Percentiles rank a stretch among this genome's conserved stretches.
These are phyloP conservation scores for Rhododendron vialii DNA, from an alignment of 148 eudicot species.

Conservation along the genomic window DNA sequence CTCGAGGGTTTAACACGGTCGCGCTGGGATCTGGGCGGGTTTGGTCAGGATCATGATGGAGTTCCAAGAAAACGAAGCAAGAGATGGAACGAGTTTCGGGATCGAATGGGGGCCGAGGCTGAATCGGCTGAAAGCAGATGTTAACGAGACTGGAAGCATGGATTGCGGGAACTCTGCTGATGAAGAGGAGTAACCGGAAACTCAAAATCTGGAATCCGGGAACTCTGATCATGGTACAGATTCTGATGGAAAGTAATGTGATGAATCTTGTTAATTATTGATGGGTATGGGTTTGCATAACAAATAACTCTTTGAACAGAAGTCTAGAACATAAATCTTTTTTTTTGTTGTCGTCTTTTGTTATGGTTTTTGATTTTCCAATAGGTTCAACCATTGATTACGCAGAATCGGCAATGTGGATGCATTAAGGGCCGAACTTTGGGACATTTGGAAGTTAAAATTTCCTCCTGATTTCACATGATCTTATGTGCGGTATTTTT, in stretches of 20 bases:
- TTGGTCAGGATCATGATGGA: background rate
- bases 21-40: background rate
- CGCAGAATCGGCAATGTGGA: too few species aligned
- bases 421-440: too few species aligned
- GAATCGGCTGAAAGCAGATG: background rate
- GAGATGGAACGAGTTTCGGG: background rate
- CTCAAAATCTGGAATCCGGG: background rate
- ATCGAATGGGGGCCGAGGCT: background rate
- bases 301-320: too few species aligned
- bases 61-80: background rate
- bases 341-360: too few species aligned
- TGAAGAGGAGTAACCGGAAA: background rate
- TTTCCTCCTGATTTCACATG: too few species aligned
- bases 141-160: background rate
- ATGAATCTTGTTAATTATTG: too few species aligned
- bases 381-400: too few species aligned
- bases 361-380: too few species aligned
- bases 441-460: too few species aligned
- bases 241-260: background rate
- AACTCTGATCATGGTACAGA: background rate
- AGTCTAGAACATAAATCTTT: too few species aligned
- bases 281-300: background rate
- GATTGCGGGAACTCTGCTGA: background rate
- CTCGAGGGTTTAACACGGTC: background rate
- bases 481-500: too few species aligned